Evolutionary conservation across 345 rosid species (phyloP).

Genomic region (Microcos paniculata): DNA sequence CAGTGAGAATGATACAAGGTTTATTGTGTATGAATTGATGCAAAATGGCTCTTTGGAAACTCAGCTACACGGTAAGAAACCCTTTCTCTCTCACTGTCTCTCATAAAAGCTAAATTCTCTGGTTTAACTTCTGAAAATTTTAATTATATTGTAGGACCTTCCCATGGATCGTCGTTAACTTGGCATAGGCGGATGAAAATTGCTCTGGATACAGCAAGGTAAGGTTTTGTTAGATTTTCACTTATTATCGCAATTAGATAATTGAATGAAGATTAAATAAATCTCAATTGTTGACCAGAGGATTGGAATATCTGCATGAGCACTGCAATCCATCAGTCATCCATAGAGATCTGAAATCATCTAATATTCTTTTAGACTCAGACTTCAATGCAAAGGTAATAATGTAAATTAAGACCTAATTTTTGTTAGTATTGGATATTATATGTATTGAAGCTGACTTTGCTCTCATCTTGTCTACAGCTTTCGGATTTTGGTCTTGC

Average conservation of each 20-base stretch:
- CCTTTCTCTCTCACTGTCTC: not conserved
- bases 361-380: constrained; percentile 86
- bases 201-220: constrained; percentile 91
- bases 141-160: constrained; percentile 48
- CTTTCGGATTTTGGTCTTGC: constrained; percentile 98
- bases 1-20: constrained; percentile 48
- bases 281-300: constrained; percentile 53
- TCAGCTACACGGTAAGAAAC: constrained; percentile 76
- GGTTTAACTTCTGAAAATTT: not conserved
- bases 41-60: constrained; percentile 83
- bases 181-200: constrained; percentile 94
- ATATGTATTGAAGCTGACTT: not conserved
- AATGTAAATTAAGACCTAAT: not conserved
- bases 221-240: constrained; percentile 16
- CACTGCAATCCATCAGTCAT: constrained; percentile 87
- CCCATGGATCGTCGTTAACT: constrained; percentile 67
- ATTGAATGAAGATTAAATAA: not conserved
- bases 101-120: not conserved
- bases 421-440: not conserved
- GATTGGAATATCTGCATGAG: constrained; percentile 92
- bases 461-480: constrained; percentile 38
- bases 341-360: constrained; percentile 98
- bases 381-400: constrained; percentile 92
- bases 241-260: not conserved
- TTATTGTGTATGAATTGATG: constrained; percentile 90